Percentiles rank a stretch among this genome's conserved stretches.
phyloP scores from a whole-genome alignment of 306 rosid genomes.

The Erythrophleum fordii region DNA sequence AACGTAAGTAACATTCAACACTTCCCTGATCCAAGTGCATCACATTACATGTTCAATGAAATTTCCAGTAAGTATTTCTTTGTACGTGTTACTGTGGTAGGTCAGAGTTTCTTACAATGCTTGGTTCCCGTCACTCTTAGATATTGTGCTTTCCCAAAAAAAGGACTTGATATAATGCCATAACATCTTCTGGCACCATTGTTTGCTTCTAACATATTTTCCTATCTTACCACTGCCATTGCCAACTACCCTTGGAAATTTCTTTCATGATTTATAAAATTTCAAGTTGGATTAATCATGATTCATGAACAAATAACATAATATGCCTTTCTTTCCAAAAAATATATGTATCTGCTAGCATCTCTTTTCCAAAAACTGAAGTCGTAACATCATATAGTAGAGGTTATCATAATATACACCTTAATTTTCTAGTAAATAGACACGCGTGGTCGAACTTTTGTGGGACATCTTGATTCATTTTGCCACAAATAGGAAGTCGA shows the following conservation, averaged over 20 bases:
- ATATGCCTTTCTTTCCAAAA: not conserved
- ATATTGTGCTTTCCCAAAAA: not conserved
- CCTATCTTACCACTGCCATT: not conserved
- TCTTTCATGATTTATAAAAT: constrained; percentile 6
- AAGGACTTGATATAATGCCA: constrained; percentile 1
- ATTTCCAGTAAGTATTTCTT: no score
- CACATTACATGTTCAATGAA: no score
- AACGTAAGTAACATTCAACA: no score
- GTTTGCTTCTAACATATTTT: not conserved
- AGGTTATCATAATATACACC: not conserved
- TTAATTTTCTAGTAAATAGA: constrained; percentile 1
- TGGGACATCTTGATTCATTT: not conserved
- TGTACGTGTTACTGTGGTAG: no score
- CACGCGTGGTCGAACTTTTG: not conserved
- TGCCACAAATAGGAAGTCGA: constrained; percentile 8
- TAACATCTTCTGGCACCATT: constrained; percentile 24
- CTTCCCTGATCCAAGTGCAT: no score
- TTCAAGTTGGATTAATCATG: constrained; percentile 25
- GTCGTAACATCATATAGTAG: constrained; percentile 14
- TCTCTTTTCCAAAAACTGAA: constrained; percentile 11
- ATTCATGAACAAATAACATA: no score
- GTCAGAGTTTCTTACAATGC: not conserved
- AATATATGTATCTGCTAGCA: constrained; percentile 1
- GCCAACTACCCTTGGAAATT: constrained; percentile 10
- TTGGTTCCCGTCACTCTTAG: constrained; percentile 5